Conservation (phyloP, 2,329 filamentous ascomycete genomes). For the Aspergillus sp. region DNA sequence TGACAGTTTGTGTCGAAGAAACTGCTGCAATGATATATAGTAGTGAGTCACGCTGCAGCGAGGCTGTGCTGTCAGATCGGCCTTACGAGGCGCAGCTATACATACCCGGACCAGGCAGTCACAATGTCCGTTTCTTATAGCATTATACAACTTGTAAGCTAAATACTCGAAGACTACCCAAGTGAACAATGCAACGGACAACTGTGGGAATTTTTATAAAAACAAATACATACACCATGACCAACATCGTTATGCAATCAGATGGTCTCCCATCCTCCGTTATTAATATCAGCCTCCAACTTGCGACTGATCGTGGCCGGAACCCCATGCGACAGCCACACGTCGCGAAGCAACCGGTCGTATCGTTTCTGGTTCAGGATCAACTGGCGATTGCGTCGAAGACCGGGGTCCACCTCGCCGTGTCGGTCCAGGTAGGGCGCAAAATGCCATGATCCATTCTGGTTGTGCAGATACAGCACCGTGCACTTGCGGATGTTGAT, state of each 20-base stretch:
- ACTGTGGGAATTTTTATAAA: background rate
- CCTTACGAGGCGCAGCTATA: too few species aligned
- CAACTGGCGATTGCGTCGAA: slow-evolving; percentile 82
- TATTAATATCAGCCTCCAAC: slow-evolving; percentile 93
- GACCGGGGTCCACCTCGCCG: slow-evolving; percentile 89
- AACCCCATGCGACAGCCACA: slow-evolving; percentile 83
- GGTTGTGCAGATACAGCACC: slow-evolving; percentile 79
- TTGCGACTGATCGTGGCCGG: slow-evolving; percentile 87
- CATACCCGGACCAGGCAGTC: too few species aligned
- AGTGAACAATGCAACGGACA: too few species aligned
- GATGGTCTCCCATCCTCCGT: slow-evolving; percentile 87
- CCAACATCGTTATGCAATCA: slow-evolving; percentile 16
- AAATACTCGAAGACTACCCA: too few species aligned
- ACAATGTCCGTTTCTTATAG: background rate
- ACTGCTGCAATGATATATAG: background rate
- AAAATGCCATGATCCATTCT: slow-evolving; percentile 77
- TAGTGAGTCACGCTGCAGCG: background rate
- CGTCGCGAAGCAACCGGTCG: slow-evolving; percentile 78
- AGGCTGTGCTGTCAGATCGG: background rate
- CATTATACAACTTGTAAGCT: background rate
- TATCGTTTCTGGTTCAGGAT: slow-evolving; percentile 94
- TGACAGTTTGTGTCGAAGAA: background rate
- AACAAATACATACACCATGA: background rate
- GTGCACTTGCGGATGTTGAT: slow-evolving; percentile 97
- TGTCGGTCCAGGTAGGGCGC: slow-evolving; percentile 96